These are phyloP conservation scores for Dalbergia oliveri DNA, from an alignment of 306 rosid species.

Conservation along the genomic window DNA sequence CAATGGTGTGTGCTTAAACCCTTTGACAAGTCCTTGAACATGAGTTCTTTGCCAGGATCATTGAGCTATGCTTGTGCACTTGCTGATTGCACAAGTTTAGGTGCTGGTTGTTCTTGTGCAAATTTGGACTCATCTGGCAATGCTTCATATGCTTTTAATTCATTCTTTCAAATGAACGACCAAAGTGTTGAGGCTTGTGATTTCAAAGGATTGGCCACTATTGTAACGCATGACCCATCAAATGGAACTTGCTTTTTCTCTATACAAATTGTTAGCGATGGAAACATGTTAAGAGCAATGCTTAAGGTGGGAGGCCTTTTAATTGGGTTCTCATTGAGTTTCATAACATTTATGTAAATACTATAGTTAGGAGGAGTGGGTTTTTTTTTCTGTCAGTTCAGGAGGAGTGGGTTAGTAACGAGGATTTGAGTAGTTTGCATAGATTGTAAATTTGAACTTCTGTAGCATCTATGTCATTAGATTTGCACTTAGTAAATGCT, in stretches of 20 bases:
- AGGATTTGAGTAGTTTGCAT: neutral
- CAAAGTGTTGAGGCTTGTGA: constrained; percentile 72
- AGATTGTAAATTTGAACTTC: neutral
- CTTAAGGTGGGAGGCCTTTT: constrained; percentile 10
- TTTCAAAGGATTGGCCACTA: constrained; percentile 53
- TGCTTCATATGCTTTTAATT: constrained; percentile 73
- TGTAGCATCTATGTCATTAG: neutral
- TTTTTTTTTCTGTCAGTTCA: too few relatives aligned
- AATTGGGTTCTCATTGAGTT: constrained; percentile 43
- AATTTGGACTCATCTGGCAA: constrained; percentile 38
- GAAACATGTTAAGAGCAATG: constrained; percentile 43
- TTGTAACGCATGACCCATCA: constrained; percentile 58
- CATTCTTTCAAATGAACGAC: constrained; percentile 65
- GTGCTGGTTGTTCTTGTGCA: constrained; percentile 53
- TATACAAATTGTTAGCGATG: constrained; percentile 51
- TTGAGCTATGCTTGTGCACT: constrained; percentile 59
- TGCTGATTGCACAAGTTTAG: constrained; percentile 71
- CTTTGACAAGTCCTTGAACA: neutral
- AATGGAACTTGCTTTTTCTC: constrained; percentile 60
- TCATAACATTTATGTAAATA: constrained; percentile 29
- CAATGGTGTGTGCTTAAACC: constrained; percentile 67
- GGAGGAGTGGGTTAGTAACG: neutral
- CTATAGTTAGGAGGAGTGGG: neutral
- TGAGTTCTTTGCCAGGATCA: neutral
- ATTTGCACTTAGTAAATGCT: neutral